Evolutionary conservation across 441 rosid species (phyloP).

Genomic region (Rhodomyrtus psidioides): DNA sequence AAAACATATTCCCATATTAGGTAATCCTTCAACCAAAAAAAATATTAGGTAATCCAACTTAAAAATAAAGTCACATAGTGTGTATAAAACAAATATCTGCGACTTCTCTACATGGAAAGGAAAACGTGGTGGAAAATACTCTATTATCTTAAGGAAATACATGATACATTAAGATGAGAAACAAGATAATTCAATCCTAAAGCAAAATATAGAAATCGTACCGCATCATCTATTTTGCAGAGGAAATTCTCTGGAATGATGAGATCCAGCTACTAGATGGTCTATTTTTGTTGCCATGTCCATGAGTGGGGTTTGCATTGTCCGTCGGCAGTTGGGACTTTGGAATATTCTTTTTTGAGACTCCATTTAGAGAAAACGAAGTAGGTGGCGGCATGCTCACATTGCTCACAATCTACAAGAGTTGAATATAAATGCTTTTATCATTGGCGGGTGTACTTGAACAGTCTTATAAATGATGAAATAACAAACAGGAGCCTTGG

Average conservation of each 20-base stretch:
- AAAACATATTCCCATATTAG: not conserved
- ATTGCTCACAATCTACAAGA: conserved; percentile 33
- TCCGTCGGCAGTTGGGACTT: conserved; percentile 34
- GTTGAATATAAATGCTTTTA: not conserved
- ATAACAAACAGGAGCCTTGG: not conserved
- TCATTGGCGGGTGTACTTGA: not conserved
- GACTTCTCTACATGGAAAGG: not conserved
- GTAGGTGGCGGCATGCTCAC: conserved; percentile 57
- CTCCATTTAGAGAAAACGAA: conserved; percentile 51
- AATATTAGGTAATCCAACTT: not conserved
- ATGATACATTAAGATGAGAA: conserved; percentile 12
- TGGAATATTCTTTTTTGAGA: conserved; percentile 41
- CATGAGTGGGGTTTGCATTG: conserved; percentile 39
- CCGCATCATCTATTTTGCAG: conserved; percentile 53
- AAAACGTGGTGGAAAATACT: not conserved
- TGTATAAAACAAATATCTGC: not conserved
- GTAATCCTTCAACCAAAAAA: not conserved
- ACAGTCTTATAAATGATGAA: not conserved
- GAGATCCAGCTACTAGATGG: conserved; percentile 66
- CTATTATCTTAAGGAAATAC: not conserved
- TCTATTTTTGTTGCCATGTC: conserved; percentile 31
- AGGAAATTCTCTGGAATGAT: conserved; percentile 60
- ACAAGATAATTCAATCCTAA: conserved; percentile 12
- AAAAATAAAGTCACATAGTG: not conserved
- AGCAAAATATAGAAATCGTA: conserved; percentile 8